Percentiles rank a stretch among this genome's conserved stretches.
Conservation (phyloP, 345 rosid species). For the Citrus sinensis region DVS_A1.0 CM039169.1:4734001-4734500, state of each 20-base stretch:
- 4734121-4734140: background rate
- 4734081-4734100: background rate
- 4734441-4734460: no score
- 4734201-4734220: background rate
- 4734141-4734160: background rate
- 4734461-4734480: no score
- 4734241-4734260: background rate
- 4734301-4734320: no score
- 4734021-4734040: background rate
- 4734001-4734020: conserved; percentile 58
- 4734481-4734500: no score
- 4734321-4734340: no score
- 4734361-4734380: no score
- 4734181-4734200: background rate
- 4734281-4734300: background rate
- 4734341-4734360: no score
- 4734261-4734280: background rate
- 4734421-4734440: no score
- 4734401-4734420: no score
- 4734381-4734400: no score
- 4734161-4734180: background rate
- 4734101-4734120: background rate
- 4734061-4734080: background rate
- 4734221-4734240: background rate
- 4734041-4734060: background rate